Percentiles rank a stretch among this genome's conserved stretches.
Evolutionary conservation across 108 stramenopile genomes (phyloP).

Genomic region (Skeletonema costatum): DNA sequence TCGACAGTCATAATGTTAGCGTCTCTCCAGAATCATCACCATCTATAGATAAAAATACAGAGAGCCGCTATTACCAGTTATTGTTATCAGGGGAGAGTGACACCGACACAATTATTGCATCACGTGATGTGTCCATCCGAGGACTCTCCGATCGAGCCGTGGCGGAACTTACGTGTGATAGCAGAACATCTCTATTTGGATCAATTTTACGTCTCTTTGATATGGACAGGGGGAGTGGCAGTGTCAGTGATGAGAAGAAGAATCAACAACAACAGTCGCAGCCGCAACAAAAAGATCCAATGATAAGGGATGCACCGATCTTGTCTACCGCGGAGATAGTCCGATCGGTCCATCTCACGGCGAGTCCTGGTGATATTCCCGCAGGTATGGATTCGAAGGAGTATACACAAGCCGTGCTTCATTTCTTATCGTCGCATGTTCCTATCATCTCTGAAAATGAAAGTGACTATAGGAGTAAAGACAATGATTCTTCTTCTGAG

Average conservation of each 20-base stretch:
- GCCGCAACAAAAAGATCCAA: neutral
- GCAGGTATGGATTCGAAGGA: conserved; percentile 77
- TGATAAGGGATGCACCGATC: conserved; percentile 35
- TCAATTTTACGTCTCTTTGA: conserved; percentile 47
- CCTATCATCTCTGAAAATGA: conserved; percentile 31
- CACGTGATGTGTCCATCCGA: conserved; percentile 42
- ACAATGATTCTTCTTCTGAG: neutral
- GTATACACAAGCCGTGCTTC: conserved; percentile 67
- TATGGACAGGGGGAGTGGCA: conserved; percentile 3
- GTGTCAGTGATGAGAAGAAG: conserved; percentile 1
- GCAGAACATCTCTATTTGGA: conserved; percentile 36
- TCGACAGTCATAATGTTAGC: conserved; percentile 13
- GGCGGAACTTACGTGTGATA: conserved; percentile 38
- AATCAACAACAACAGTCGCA: neutral
- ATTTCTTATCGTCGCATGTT: conserved; percentile 55
- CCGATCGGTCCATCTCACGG: conserved; percentile 56
- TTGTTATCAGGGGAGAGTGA: conserved; percentile 4
- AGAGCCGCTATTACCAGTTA: conserved; percentile 10
- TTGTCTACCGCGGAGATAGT: conserved; percentile 62
- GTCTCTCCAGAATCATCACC: neutral
- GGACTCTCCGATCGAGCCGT: conserved; percentile 49
- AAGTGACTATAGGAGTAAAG: neutral
- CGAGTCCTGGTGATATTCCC: conserved; percentile 68
- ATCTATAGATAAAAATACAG: neutral
- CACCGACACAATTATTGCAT: neutral